Evolutionary conservation across 192 early-diverging fungal genomes (phyloP).

Genomic region (Coemansia sp.): DNA sequence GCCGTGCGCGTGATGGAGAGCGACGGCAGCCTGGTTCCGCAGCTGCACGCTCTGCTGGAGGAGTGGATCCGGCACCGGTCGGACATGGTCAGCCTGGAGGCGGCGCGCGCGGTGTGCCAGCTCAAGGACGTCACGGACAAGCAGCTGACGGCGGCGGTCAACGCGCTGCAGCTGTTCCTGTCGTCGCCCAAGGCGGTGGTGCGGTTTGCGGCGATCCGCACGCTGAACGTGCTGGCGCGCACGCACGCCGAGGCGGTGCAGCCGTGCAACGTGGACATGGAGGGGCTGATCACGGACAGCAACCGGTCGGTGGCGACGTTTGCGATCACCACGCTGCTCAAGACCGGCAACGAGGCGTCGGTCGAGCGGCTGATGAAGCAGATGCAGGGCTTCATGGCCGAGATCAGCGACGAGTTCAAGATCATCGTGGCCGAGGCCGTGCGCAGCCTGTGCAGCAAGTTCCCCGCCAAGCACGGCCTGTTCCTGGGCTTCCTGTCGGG

Average conservation of each 20-base stretch:
- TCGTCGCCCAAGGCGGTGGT: conserved; percentile 90
- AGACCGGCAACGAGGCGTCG: conserved; percentile 97
- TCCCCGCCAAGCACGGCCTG: conserved; percentile 89
- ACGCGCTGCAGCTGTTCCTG: conserved; percentile 89
- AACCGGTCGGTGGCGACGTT: conserved; percentile 98
- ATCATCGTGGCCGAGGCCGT: conserved; percentile 98
- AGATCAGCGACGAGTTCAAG: conserved; percentile 99
- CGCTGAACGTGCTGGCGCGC: conserved; percentile 89
- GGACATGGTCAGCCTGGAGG: conserved; percentile 98
- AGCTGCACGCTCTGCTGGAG: conserved; percentile 83
- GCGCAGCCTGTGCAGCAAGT: conserved; percentile 93
- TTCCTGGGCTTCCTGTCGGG: conserved; percentile 93
- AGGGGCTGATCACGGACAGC: conserved; percentile 92
- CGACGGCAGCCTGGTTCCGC: conserved; percentile 60
- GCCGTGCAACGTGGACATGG: conserved; percentile 98
- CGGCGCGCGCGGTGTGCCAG: conserved; percentile 94
- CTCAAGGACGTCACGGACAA: conserved; percentile 78
- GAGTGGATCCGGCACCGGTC: conserved; percentile 90
- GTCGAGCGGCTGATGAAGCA: conserved; percentile 99
- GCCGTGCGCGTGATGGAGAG: conserved; percentile 84
- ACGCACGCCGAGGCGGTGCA: conserved; percentile 87
- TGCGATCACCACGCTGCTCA: conserved; percentile 96
- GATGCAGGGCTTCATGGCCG: conserved; percentile 95
- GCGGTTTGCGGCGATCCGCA: conserved; percentile 96
- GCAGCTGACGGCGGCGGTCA: conserved; percentile 91